A percentile compares a stretch with the other conserved stretches of the same genome.
Conservation (phyloP, 371 early-diverging fungal genomes). For the Mortierella sp. region DNA sequence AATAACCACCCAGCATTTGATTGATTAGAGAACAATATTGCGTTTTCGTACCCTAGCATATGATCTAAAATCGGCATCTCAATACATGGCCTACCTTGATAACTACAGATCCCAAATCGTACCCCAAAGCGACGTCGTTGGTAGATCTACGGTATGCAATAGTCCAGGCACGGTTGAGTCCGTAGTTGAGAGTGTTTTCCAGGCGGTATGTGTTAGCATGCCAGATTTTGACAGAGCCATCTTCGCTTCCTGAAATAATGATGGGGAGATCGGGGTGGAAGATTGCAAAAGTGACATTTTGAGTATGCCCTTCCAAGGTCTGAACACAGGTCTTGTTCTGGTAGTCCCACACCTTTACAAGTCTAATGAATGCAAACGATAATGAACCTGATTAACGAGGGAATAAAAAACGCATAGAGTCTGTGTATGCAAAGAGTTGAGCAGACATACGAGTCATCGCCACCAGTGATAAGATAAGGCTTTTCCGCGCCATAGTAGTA, state of each 20-base stretch:
- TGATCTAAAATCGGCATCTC: not conserved
- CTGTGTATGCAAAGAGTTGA: not conserved
- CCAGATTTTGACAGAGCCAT: slow-evolving; percentile 97
- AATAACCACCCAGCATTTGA: not conserved
- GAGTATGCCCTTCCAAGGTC: slow-evolving; percentile 97
- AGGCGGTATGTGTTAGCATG: slow-evolving; percentile 96
- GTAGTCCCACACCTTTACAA: slow-evolving; percentile 99
- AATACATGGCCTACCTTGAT: slow-evolving; percentile 71
- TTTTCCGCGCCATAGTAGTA: slow-evolving; percentile 97
- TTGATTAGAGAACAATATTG: not conserved
- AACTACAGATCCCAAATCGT: slow-evolving; percentile 95
- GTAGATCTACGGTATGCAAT: slow-evolving; percentile 86
- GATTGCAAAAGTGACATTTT: slow-evolving; percentile 93
- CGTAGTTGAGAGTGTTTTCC: slow-evolving; percentile 96
- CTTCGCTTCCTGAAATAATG: slow-evolving; percentile 98
- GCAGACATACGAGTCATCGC: slow-evolving; percentile 79
- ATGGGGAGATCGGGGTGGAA: slow-evolving; percentile 99
- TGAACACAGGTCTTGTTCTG: slow-evolving; percentile 98
- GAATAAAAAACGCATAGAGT: not conserved
- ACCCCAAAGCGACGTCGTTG: slow-evolving; percentile 94
- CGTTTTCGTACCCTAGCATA: not conserved
- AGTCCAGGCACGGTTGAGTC: slow-evolving; percentile 97
- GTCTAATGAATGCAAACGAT: not conserved
- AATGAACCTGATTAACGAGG: not conserved
- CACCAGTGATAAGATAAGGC: slow-evolving; percentile 94